Conservation (phyloP, 2,329 filamentous ascomycete species). For the Nothomitra cinnamomea region DNA sequence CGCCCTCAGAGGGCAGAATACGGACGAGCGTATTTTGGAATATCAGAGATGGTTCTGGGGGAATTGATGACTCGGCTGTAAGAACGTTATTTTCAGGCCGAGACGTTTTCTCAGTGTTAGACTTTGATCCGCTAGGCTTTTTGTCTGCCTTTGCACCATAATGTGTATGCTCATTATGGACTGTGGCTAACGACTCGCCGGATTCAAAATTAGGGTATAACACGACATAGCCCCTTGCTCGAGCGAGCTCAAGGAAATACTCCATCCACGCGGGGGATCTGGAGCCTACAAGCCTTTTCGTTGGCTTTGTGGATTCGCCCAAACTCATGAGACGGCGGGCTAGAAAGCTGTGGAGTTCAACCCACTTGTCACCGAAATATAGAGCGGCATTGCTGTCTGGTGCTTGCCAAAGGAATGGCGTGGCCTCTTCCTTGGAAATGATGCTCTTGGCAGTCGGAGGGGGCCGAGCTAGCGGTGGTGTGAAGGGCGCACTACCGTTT, state of each 20-base stretch:
- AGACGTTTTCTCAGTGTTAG: slow-evolving; percentile 10
- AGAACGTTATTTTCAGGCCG: slow-evolving; percentile 13
- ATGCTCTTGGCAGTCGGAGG: not conserved
- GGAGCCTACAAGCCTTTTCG: slow-evolving; percentile 36
- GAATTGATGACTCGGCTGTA: slow-evolving; percentile 13
- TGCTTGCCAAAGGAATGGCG: slow-evolving; percentile 68
- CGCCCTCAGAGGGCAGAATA: slow-evolving; percentile 27
- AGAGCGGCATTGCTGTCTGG: slow-evolving; percentile 70
- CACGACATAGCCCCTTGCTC: slow-evolving; percentile 58
- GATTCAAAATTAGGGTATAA: slow-evolving; percentile 53
- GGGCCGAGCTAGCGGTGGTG: slow-evolving; percentile 21
- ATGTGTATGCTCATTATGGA: slow-evolving; percentile 61
- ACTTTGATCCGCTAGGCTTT: slow-evolving; percentile 9
- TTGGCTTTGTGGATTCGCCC: not conserved
- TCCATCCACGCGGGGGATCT: slow-evolving; percentile 62
- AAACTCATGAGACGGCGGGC: slow-evolving; percentile 36
- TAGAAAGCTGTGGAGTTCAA: slow-evolving; percentile 67
- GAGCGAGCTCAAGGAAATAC: slow-evolving; percentile 58
- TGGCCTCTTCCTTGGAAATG: slow-evolving; percentile 17
- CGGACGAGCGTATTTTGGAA: slow-evolving; percentile 32
- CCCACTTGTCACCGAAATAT: slow-evolving; percentile 74
- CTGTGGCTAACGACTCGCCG: slow-evolving; percentile 42
- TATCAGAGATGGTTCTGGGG: slow-evolving; percentile 22
- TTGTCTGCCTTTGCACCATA: slow-evolving; percentile 40
- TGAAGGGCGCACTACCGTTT: slow-evolving; percentile 41